Percentiles rank a stretch among this genome's conserved stretches.
These are phyloP conservation scores for Thielaviopsis ethacetica DNA, from an alignment of 2,329 filamentous ascomycete genomes.

Conservation along the genomic window DNA sequence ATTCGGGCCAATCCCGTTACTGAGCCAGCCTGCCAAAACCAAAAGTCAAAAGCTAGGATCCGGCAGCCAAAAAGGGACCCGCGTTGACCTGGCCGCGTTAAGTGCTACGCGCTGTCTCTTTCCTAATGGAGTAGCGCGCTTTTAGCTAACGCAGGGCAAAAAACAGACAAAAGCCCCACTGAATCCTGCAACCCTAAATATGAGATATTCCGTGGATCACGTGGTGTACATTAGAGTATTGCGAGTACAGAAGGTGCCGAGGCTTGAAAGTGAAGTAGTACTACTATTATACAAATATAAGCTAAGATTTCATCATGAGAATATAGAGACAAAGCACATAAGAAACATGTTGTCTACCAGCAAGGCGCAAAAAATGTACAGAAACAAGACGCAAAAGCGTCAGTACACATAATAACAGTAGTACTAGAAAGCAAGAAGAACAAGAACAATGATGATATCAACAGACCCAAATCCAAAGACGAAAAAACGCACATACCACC, in stretches of 20 bases:
- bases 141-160: not conserved
- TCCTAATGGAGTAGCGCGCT: not conserved
- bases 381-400: not conserved
- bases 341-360: not conserved
- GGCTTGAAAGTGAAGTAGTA: slow-evolving; percentile 6
- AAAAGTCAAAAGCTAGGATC: slow-evolving; percentile 1
- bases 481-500: not conserved
- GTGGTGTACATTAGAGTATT: not conserved
- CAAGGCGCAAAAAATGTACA: not conserved
- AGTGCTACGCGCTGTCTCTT: slow-evolving; percentile 8
- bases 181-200: not conserved
- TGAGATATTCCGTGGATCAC: not conserved
- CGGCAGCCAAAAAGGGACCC: slow-evolving; percentile 9
- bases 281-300: not conserved
- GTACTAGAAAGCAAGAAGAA: not conserved
- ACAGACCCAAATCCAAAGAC: not conserved
- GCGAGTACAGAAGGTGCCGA: not conserved
- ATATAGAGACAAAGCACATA: not conserved
- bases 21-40: not conserved
- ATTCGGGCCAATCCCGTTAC: not conserved
- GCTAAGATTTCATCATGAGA: not conserved
- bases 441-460: not conserved
- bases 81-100: slow-evolving; percentile 9
- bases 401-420: not conserved
- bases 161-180: not conserved